These are phyloP conservation scores for Inga oerstediana DNA, from an alignment of 306 rosid genomes.

Conservation along the genomic window DNA sequence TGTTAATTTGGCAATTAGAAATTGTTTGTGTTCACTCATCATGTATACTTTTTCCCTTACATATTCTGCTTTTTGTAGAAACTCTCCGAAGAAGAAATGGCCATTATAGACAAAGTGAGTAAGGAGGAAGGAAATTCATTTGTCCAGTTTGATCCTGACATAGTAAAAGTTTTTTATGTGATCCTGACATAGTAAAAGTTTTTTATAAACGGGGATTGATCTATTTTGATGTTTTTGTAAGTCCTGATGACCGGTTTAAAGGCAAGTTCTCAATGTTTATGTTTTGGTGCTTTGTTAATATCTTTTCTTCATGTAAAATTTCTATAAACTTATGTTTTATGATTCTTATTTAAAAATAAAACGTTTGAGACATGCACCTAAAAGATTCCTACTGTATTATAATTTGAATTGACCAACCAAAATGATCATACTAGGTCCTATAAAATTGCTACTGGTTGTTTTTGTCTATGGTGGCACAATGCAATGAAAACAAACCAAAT, in stretches of 20 bases:
- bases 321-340: background rate
- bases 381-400: background rate
- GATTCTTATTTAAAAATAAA: background rate
- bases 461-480: constrained; percentile 5
- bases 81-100: constrained; percentile 94
- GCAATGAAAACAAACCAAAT: background rate
- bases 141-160: constrained; percentile 81
- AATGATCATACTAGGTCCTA: background rate
- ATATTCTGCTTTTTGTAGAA: constrained; percentile 50
- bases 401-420: background rate
- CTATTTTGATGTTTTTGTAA: constrained; percentile 94
- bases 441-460: background rate
- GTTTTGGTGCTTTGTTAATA: background rate
- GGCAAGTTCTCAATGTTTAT: constrained; percentile 42
- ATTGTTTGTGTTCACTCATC: constrained; percentile 21
- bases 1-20: constrained; percentile 17
- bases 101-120: constrained; percentile 90
- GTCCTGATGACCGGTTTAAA: constrained; percentile 90
- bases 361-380: background rate
- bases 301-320: background rate
- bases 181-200: constrained; percentile 74
- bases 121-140: constrained; percentile 92
- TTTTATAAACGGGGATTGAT: constrained; percentile 78
- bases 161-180: too few relatives aligned
- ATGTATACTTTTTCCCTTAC: constrained; percentile 27